These are phyloP conservation scores for Clavispora santaluciae DNA, from an alignment of 805 yeast genomes.

Conservation along the genomic window DNA sequence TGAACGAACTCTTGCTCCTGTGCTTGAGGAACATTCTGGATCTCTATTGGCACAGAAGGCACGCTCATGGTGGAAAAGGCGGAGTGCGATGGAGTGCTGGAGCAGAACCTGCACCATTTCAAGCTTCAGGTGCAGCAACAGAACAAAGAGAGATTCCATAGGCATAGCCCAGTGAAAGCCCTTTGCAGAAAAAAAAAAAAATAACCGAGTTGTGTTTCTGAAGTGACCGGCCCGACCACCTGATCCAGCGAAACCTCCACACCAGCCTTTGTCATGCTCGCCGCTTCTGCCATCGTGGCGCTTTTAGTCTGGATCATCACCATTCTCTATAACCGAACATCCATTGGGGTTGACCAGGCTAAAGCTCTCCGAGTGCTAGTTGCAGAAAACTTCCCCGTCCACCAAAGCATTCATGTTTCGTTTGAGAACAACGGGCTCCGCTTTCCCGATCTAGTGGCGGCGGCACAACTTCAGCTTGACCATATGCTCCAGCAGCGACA, in stretches of 20 bases:
- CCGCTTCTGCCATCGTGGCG: constrained; percentile 3
- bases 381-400: constrained; percentile 6
- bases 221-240: too few relatives aligned
- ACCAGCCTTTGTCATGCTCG: constrained; percentile 2
- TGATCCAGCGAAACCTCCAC: too few relatives aligned
- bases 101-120: not conserved
- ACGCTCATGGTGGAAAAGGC: constrained; percentile 20
- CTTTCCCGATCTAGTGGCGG: constrained; percentile 66
- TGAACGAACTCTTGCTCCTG: constrained; percentile 83
- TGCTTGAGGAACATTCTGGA: constrained; percentile 37
- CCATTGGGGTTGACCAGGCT: not conserved
- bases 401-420: constrained; percentile 21
- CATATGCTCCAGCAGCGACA: constrained; percentile 5
- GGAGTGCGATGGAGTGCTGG: not conserved
- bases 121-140: too few relatives aligned
- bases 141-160: too few relatives aligned
- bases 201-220: too few relatives aligned
- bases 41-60: constrained; percentile 27
- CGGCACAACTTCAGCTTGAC: constrained; percentile 34
- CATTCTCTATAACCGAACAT: not conserved
- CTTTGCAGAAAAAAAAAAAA: too few relatives aligned
- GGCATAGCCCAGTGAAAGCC: too few relatives aligned
- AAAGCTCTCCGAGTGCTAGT: not conserved
- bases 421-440: constrained; percentile 40
- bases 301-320: constrained; percentile 5